Base-by-base conservation (phyloP, 2,329 filamentous ascomycete genomes). In the Verticillium nonalfalfae region DNA sequence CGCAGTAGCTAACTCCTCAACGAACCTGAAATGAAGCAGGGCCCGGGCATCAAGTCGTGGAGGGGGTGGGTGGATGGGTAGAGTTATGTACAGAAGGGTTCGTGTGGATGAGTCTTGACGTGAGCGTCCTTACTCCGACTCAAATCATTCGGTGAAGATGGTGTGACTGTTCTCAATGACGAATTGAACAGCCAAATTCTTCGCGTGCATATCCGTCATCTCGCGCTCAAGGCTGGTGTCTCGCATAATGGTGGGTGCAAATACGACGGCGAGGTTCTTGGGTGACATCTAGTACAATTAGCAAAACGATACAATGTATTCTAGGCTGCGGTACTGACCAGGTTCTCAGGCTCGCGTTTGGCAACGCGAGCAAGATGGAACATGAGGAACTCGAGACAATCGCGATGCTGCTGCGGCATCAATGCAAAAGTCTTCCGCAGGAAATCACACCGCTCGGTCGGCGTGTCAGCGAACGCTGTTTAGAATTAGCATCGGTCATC, bases 201-300 rank as follows among this genome's bases (percentile, higher is more conserved):
- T 97, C 68, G 89, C 85, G 72, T 95, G 90, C 82, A 97, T 96
- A 73, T 99, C 95, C 35, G 89, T 94, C 87, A 99, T 96, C 75
- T 99, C 95, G 64, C 93, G 88, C 74, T 96, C 92, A 64, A 98
- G 85, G 70, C 89, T 94, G 71, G 88, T 83, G 61, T 96, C 93
- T 68, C 94, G 86, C 91, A 99, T 96, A 68, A 99, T 96, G 1
- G 95, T 99, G 7, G 95, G 95, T 9, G 95, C 95, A 73, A 99
- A 99, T 40, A 99, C 95, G 52, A 99, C 95, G 3, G 95, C 93
- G 64, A 98, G 79, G 72, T 99, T 99, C 76, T 96, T 91, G 61
- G 94, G 91, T 31, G 92, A 97, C 95, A 99, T 99, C 87, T 91
- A 63, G 2, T 56, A 13, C 56, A 34, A 3, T 62, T 75, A 66